Base-by-base conservation (phyloP, 1,284 basidiomycete species). In the Boletus chippewaensis region DNA sequence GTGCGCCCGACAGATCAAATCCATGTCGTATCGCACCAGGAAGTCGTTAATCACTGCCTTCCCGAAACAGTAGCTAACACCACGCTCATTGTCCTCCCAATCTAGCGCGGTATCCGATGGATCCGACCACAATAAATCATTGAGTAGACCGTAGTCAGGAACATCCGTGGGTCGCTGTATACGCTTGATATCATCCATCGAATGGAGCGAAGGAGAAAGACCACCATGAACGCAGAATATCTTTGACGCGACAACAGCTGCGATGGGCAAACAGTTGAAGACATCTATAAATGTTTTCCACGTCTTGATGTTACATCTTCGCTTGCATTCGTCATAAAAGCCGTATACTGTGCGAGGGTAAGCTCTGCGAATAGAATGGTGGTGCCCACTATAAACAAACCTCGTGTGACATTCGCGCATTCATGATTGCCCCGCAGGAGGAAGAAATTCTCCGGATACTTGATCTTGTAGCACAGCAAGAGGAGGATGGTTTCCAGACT, bases 231-330 rank as follows among this genome's bases (percentile, higher is more conserved):
- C 95, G 66, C 95, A 99, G 72, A 99, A 99, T 65, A 99, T 99
- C 77, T 99, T 99, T 61, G 92, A 95, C 11, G 95, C 96, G 47
- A 99, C 95, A 60, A 99, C 91, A 34, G 96, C 95, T 36, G 96
- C 95, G 63, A 99, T 99, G 42, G 96, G 96, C 11, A 99, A 80
- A 61, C 93, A 94, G 73, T 99, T 99, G 81, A 99, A 99, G 40
- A 98, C 95, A 72, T 99, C 96, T 69, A 98, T 93, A 70, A 99
- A 99, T 12, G 94, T 95, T 75, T 98, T 99, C 96, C 96, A 99
- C 36, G 93, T 95, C 77, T 99, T 99, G 80, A 99, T 95, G 71
- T 97, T 98, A 77, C 93, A 95, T 60, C 96, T 83, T 65, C 96
- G 86, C 75, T 99, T 99, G 80, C 96, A 99, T 74, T 99, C 95